Base-by-base conservation (phyloP, 2,329 filamentous ascomycete genomes). In the Fusarium goolgardi region DNA sequence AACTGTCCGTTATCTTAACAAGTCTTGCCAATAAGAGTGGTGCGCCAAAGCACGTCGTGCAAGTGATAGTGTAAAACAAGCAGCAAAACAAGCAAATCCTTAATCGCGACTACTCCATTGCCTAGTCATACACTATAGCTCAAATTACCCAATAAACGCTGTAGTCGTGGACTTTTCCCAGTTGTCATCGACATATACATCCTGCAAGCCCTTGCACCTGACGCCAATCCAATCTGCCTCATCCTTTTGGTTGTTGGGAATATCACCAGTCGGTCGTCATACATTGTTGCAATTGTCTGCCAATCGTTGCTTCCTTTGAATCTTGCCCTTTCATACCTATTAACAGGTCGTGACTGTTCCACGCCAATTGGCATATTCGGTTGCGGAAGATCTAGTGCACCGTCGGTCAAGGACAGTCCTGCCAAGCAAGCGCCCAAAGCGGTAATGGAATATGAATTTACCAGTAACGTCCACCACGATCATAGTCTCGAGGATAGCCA, bases 401-500 rank as follows among this genome's bases (percentile, higher is more conserved):
- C 72, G 66, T 68, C 65, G 70, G 77, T 79, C 73, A 79, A 79
- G 73, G 75, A 76, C 67, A 71, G 65, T 78, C 75, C 70, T 65
- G 70, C 70, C 67, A 73, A 71, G 71, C 47, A 64, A 73, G 68
- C 59, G 71, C 66, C 53, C 61, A 52, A 71, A 68, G 69, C 59
- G 55, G 63, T 59, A 63, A 70, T 66, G 68, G 64, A 65, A 73
- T 71, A 69, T 65, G 54, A 52, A 78, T 76, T 82, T 82, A 83
- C 81, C 81, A 85, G 78, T 85, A 85, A 66, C 81, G 81, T 64
- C 81, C 81, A 70, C 82, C 79, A 69, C 83, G 81, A 35, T 83
- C 81, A 73, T 86, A 86, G 51, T 84, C 83, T 61, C 82, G 82
- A 52, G 79, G 73, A 68, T 82, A 82, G 31, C 77, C 80, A 51